These are phyloP conservation scores for Candida boidinii DNA, from an alignment of 805 yeast species.

Conservation along the genomic window DNA sequence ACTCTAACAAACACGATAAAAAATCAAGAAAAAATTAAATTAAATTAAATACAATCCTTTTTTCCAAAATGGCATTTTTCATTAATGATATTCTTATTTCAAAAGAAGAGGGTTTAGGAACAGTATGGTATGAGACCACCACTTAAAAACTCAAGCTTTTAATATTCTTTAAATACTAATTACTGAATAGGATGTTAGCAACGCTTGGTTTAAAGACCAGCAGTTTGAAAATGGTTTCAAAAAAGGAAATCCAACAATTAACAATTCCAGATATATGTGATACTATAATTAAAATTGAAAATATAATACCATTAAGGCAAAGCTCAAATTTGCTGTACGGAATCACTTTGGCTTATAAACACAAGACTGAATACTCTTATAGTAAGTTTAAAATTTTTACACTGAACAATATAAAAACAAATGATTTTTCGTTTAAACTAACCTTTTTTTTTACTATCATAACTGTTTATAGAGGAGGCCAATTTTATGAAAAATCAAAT, in stretches of 20 bases:
- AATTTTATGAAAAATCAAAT: constrained; percentile 7
- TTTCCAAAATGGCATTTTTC: constrained; percentile 4
- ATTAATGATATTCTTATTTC: constrained; percentile 12
- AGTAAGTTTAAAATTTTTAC: constrained; percentile 11
- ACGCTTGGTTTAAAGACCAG: constrained; percentile 18
- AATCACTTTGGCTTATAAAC: constrained; percentile 36
- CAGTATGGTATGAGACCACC: constrained; percentile 17
- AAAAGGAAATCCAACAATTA: constrained; percentile 23
- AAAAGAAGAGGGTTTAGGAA: constrained; percentile 16
- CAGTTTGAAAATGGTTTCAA: constrained; percentile 16
- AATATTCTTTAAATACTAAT: background rate
- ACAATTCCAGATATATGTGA: constrained; percentile 36
- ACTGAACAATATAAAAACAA: background rate
- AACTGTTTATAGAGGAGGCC: constrained; percentile 10
- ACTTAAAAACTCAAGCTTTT: background rate
- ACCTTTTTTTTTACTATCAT: no score
- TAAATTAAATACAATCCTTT: no score
- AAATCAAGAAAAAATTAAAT: no score
- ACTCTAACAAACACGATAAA: no score
- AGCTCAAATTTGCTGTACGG: constrained; percentile 41
- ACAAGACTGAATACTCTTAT: constrained; percentile 38
- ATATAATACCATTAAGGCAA: constrained; percentile 22
- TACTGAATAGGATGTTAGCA: constrained; percentile 19
- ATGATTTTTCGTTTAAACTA: background rate
- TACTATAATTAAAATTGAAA: constrained; percentile 14